phyloP scores from a whole-genome alignment of 2,329 filamentous ascomycete genomes.

The Sarocladium kiliense region DNA sequence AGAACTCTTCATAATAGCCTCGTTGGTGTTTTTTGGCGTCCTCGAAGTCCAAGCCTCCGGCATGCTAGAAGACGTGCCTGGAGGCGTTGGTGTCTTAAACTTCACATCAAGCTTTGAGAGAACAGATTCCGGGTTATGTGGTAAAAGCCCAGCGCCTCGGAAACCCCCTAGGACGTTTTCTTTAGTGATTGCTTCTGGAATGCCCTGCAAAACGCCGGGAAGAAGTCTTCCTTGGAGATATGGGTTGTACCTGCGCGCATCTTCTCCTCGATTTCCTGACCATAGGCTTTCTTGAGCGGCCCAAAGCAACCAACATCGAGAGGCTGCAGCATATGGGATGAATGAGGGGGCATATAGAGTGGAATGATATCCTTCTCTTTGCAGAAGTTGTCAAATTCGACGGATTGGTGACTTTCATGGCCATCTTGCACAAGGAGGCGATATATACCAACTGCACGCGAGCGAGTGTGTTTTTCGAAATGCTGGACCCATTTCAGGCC shows the following conservation, averaged over 20 bases:
- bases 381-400: constrained; percentile 28
- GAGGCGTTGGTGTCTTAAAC: background rate
- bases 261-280: too few relatives aligned
- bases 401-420: constrained; percentile 13
- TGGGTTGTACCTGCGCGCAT: too few relatives aligned
- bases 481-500: too few relatives aligned
- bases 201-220: too few relatives aligned
- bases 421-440: constrained; percentile 30
- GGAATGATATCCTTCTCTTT: constrained; percentile 28
- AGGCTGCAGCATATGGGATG: too few relatives aligned
- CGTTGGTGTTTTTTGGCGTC: background rate
- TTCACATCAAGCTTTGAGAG: background rate
- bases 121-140: background rate
- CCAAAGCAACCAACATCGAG: too few relatives aligned
- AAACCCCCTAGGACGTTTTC: constrained; percentile 24
- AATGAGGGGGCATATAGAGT: too few relatives aligned
- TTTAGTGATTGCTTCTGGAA: constrained; percentile 20
- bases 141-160: constrained; percentile 12
- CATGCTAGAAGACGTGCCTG: background rate
- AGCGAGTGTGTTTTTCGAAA: too few relatives aligned
- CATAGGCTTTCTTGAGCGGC: too few relatives aligned
- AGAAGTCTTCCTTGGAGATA: too few relatives aligned
- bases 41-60: background rate
- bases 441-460: too few relatives aligned
- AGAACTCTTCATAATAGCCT: background rate